Evolutionary conservation across 2,329 filamentous ascomycete species (phyloP).

Genomic region (Aspergillus aculeatinus): DNA sequence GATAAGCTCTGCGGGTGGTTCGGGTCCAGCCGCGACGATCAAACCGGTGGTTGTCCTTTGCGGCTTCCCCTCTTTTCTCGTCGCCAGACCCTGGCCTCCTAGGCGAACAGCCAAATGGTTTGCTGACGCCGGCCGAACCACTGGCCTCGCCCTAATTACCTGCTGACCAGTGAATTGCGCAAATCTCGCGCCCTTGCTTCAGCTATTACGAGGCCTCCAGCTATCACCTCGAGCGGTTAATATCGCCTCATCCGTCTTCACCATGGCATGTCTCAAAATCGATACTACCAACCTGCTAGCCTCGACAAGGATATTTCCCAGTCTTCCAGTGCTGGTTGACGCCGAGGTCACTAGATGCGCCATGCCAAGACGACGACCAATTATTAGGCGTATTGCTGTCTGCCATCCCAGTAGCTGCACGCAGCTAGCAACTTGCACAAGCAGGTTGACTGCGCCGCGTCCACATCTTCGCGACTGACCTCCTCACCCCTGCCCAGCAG

Average conservation of each 20-base stretch:
- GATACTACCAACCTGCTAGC: not conserved
- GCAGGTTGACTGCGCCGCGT: constrained; percentile 18
- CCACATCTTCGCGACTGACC: not conserved
- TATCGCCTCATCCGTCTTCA: not conserved
- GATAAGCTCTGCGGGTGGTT: constrained; percentile 23
- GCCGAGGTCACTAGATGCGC: constrained; percentile 27
- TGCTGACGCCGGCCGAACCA: not conserved
- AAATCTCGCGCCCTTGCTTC: not conserved
- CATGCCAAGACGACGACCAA: constrained; percentile 32
- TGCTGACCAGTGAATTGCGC: not conserved
- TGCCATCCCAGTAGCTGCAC: constrained; percentile 2
- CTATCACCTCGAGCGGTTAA: not conserved
- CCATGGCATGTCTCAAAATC: not conserved
- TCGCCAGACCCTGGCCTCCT: not conserved
- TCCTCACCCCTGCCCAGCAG: constrained; percentile 6
- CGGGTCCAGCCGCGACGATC: constrained; percentile 26
- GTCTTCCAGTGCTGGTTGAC: not conserved
- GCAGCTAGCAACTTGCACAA: constrained; percentile 1
- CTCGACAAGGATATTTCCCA: not conserved
- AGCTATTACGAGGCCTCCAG: not conserved
- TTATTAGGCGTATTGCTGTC: constrained; percentile 5
- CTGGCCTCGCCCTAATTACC: not conserved
- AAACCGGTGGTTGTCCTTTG: constrained; percentile 19
- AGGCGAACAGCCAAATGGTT: not conserved
- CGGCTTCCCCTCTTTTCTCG: constrained; percentile 11